These are phyloP conservation scores for Pyrenochaeta sp. DNA, from an alignment of 2,329 filamentous ascomycete species.

Conservation along the genomic window DNA sequence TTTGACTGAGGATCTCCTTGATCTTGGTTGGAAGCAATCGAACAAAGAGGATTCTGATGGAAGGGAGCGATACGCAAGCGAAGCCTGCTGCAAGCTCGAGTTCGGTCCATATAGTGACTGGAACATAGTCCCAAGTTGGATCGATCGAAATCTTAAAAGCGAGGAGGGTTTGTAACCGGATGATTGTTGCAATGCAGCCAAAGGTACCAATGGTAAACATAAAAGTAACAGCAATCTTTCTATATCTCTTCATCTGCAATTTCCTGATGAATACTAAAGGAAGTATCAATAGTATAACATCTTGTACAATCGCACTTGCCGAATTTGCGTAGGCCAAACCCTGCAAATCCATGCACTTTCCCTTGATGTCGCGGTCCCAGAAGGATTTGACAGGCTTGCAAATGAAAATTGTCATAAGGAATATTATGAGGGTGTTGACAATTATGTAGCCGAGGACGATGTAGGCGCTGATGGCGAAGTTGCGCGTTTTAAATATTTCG, in stretches of 20 bases:
- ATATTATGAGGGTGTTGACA: conserved; percentile 21
- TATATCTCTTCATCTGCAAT: conserved; percentile 28
- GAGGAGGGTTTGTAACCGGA: conserved; percentile 30
- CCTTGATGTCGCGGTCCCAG: conserved; percentile 36
- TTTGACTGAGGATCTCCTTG: conserved; percentile 14
- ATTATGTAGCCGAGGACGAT: conserved; percentile 22
- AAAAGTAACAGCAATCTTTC: conserved; percentile 29
- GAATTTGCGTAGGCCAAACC: conserved; percentile 32
- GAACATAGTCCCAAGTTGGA: conserved; percentile 36
- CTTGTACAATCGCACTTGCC: conserved; percentile 30
- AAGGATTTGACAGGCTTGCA: conserved; percentile 33
- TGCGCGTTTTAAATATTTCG: conserved; percentile 32
- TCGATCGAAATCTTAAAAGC: conserved; percentile 32
- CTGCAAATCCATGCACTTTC: conserved; percentile 30
- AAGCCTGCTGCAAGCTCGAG: conserved; percentile 32
- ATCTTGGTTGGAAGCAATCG: conserved; percentile 16
- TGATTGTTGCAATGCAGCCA: conserved; percentile 35
- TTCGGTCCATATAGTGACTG: conserved; percentile 33
- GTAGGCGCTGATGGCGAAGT: conserved; percentile 23
- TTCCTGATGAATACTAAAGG: conserved; percentile 31
- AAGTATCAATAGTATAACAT: conserved; percentile 31
- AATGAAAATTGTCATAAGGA: conserved; percentile 28
- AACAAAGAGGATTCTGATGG: conserved; percentile 28
- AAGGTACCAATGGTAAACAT: conserved; percentile 39
- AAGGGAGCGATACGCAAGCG: conserved; percentile 32